Evolutionary conservation across 1,284 basidiomycete species (phyloP).

Genomic region (Fomitopsis schrenkii): DNA sequence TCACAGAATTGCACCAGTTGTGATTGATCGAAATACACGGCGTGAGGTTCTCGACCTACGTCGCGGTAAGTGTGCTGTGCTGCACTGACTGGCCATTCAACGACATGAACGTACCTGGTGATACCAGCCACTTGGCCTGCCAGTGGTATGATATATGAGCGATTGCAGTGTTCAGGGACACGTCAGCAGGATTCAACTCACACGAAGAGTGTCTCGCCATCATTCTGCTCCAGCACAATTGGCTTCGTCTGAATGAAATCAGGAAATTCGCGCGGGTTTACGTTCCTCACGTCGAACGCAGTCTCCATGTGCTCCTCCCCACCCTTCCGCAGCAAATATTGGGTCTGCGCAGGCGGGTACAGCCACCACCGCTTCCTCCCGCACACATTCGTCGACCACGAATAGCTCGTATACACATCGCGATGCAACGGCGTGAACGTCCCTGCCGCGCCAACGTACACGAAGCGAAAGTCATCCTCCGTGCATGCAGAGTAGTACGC

Average conservation of each 20-base stretch:
- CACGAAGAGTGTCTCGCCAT: constrained; percentile 30
- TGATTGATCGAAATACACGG: constrained; percentile 30
- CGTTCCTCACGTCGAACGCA: constrained; percentile 24
- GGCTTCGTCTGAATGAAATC: constrained; percentile 16
- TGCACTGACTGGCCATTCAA: not conserved
- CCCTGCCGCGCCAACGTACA: constrained; percentile 26
- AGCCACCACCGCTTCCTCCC: constrained; percentile 32
- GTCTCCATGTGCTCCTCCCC: constrained; percentile 18
- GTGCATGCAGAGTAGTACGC: constrained; percentile 27
- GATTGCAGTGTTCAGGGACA: no score
- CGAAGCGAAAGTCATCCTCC: constrained; percentile 29
- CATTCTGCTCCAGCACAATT: constrained; percentile 24
- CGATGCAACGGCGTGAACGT: constrained; percentile 30
- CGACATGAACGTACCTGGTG: constrained; percentile 18
- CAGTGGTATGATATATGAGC: not conserved
- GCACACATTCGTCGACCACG: constrained; percentile 30
- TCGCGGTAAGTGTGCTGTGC: not conserved
- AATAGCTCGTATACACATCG: constrained; percentile 31
- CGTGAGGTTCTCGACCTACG: constrained; percentile 27
- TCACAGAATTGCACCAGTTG: constrained; percentile 31
- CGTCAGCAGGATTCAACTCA: constrained; percentile 5
- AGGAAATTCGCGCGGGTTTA: constrained; percentile 17
- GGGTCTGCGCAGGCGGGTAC: constrained; percentile 26
- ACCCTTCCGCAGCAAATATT: constrained; percentile 20
- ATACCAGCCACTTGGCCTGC: constrained; percentile 29